phyloP scores from a whole-genome alignment of 163 green algal genomes.

The Chloromonas sp. region DNA sequence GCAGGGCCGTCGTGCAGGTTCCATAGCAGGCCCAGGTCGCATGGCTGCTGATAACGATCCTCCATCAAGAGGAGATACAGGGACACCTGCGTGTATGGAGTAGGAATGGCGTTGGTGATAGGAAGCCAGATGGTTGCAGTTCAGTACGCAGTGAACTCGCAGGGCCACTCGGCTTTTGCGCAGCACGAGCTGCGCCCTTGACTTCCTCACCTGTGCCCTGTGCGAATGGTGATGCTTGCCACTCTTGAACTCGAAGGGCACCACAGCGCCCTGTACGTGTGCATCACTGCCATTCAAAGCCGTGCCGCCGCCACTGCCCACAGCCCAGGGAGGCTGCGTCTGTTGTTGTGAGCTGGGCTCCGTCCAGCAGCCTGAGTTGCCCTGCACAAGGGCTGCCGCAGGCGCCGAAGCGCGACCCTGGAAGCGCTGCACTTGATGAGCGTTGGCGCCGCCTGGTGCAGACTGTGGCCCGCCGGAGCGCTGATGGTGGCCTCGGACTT shows the following conservation, averaged over 20 bases:
- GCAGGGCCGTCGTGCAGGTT: not conserved
- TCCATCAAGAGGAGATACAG: not conserved
- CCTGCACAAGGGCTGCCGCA: too few relatives aligned
- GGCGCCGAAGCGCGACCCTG: too few relatives aligned
- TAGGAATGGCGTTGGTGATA: not conserved
- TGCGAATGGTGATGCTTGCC: constrained; percentile 61
- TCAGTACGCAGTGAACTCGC: not conserved
- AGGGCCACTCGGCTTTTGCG: not conserved
- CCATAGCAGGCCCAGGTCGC: not conserved
- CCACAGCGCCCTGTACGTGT: constrained; percentile 18
- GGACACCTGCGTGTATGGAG: not conserved
- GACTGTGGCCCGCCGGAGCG: not conserved
- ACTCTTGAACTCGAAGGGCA: constrained; percentile 85
- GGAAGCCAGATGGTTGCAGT: not conserved
- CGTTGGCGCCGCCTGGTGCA: too few relatives aligned
- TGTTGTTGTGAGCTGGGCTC: too few relatives aligned
- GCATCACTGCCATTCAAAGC: not conserved
- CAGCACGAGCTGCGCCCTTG: not conserved
- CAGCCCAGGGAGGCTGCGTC: too few relatives aligned
- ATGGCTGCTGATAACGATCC: not conserved
- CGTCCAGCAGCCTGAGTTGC: too few relatives aligned
- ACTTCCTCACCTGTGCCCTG: constrained; percentile 30
- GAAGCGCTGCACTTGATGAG: too few relatives aligned
- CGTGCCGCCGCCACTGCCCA: not conserved
- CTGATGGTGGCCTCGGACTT: not conserved